These are phyloP conservation scores for Phellinidium pouzarii DNA, from an alignment of 1,284 basidiomycete species.

Conservation along the genomic window DNA sequence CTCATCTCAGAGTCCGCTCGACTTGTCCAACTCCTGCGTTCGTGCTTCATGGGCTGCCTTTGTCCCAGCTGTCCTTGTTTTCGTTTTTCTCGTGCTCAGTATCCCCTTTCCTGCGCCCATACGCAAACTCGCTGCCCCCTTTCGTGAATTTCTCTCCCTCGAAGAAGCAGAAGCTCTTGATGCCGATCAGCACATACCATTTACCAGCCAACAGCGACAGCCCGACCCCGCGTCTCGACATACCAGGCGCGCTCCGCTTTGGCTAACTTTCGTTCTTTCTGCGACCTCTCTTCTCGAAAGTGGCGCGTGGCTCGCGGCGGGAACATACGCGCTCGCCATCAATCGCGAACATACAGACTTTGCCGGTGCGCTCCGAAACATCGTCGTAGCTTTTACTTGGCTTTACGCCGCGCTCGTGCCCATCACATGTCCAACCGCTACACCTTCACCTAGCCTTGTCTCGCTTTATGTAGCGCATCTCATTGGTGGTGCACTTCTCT, in stretches of 20 bases:
- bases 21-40: constrained; percentile 46
- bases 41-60: constrained; percentile 52
- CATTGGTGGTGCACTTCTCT: constrained; percentile 32
- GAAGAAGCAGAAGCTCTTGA: constrained; percentile 52
- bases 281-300: constrained; percentile 43
- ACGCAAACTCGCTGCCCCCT: constrained; percentile 30
- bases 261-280: constrained; percentile 49
- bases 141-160: constrained; percentile 47
- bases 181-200: constrained; percentile 14
- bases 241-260: constrained; percentile 31
- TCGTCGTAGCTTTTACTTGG: constrained; percentile 47
- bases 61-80: constrained; percentile 43
- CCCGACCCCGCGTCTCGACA: neutral
- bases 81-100: constrained; percentile 36
- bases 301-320: constrained; percentile 44
- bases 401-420: constrained; percentile 46
- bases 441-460: constrained; percentile 49
- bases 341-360: constrained; percentile 20
- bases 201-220: neutral
- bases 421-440: constrained; percentile 33
- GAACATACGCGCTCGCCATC: constrained; percentile 35
- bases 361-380: constrained; percentile 27
- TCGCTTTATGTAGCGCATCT: constrained; percentile 41
- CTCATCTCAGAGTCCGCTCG: constrained; percentile 26
- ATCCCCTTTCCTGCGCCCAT: constrained; percentile 29